Conservation (phyloP, 176 grass and related monocot genomes). For the Cenchrus americanus region DNA sequence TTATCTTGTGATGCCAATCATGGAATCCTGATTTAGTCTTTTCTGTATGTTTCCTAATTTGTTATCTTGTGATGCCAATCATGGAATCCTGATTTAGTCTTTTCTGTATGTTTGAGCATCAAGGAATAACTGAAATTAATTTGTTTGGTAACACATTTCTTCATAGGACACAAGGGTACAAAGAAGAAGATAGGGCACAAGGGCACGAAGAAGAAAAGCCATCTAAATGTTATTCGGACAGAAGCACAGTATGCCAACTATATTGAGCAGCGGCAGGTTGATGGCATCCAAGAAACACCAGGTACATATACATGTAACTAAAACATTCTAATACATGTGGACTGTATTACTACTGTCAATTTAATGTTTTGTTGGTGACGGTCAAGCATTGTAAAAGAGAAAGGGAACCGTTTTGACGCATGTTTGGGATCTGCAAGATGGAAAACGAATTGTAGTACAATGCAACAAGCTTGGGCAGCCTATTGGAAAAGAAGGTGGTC, state of each 20-base stretch:
- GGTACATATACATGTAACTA: neutral
- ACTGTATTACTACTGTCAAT: too few species aligned
- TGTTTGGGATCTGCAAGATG: conserved; percentile 8
- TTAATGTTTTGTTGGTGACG: neutral
- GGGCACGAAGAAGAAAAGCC: neutral
- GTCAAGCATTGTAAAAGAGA: neutral
- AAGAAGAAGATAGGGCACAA: neutral
- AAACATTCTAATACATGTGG: neutral
- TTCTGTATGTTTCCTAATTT: too few species aligned
- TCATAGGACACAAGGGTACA: too few species aligned
- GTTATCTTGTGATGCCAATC: too few species aligned
- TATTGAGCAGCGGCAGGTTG: neutral
- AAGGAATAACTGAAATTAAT: too few species aligned
- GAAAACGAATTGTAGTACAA: neutral
- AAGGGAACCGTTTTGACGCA: neutral
- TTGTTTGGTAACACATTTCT: neutral
- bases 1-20: too few species aligned
- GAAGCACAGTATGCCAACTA: neutral
- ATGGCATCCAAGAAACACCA: neutral
- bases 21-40: too few species aligned
- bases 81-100: too few species aligned
- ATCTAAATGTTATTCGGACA: neutral
- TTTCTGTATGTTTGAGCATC: too few species aligned
- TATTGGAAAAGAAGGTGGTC: conserved; percentile 31
- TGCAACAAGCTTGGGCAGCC: conserved; percentile 3